These are phyloP conservation scores for Exophiala xenobiotica DNA, from an alignment of 2,329 filamentous ascomycete genomes.

Conservation along the genomic window DNA sequence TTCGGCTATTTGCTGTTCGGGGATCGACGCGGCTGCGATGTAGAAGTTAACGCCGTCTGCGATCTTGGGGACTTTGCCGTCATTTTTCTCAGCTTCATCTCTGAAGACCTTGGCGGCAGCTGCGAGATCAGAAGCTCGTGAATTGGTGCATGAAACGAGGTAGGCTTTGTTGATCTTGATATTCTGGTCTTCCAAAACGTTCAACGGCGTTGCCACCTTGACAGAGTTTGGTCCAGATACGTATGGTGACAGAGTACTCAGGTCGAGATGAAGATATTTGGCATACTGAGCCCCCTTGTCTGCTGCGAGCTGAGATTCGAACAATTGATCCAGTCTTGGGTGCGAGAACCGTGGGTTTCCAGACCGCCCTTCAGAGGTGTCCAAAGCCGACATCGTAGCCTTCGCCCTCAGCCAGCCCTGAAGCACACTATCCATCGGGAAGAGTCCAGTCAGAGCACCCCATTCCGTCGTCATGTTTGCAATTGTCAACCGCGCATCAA, in stretches of 20 bases:
- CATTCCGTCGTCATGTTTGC: conserved; percentile 43
- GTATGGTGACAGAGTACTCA: conserved; percentile 79
- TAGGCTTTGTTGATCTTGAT: conserved; percentile 84
- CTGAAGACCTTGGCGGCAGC: conserved; percentile 83
- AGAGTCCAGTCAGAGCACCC: conserved; percentile 61
- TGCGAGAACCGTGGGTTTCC: conserved; percentile 67
- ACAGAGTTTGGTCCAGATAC: conserved; percentile 88
- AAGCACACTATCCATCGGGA: conserved; percentile 75
- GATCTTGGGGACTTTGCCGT: conserved; percentile 66
- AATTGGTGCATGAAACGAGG: conserved; percentile 88
- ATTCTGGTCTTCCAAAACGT: conserved; percentile 67
- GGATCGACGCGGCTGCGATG: conserved; percentile 78
- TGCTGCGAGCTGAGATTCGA: conserved; percentile 64
- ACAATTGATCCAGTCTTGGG: conserved; percentile 68
- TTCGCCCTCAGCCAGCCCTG: conserved; percentile 73
- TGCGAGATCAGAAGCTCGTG: conserved; percentile 73
- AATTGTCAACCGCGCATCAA: conserved; percentile 69
- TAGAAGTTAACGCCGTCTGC: conserved; percentile 79
- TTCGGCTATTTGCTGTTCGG: conserved; percentile 76
- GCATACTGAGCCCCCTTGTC: conserved; percentile 79
- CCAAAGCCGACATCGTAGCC: conserved; percentile 66
- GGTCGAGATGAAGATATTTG: conserved; percentile 77
- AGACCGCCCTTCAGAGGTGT: conserved; percentile 47
- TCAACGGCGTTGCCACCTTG: conserved; percentile 77
- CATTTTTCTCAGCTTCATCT: conserved; percentile 63